A percentile compares a stretch with the other conserved stretches of the same genome.
phyloP scores from a whole-genome alignment of 345 rosid species.

The Linum lewisii region DNA sequence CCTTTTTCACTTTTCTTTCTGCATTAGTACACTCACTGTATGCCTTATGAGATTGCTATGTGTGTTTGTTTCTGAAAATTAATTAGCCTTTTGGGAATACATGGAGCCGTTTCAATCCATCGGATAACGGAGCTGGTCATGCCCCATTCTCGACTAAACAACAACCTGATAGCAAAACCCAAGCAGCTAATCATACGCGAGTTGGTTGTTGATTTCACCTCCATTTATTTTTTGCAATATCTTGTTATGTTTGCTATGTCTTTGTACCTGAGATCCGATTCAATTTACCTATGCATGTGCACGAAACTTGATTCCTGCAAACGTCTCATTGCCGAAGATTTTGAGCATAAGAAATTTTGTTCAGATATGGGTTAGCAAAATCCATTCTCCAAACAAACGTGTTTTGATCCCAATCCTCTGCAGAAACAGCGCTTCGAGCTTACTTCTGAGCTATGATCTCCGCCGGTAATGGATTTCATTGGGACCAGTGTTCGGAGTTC shows the following conservation, averaged over 20 bases:
- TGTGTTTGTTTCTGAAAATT: neutral
- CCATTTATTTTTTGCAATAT: neutral
- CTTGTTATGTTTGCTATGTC: conserved; percentile 3
- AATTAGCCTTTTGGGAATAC: conserved; percentile 61
- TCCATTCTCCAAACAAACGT: no score
- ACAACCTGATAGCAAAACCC: conserved; percentile 43
- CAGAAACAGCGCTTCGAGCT: no score
- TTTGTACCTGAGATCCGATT: conserved; percentile 2
- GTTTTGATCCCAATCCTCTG: no score
- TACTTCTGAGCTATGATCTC: no score
- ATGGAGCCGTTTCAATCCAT: conserved; percentile 51
- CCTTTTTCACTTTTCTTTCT: neutral
- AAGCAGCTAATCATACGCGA: conserved; percentile 52
- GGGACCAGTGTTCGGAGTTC: no score
- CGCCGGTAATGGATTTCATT: no score
- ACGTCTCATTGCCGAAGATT: conserved; percentile 55
- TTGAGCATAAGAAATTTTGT: conserved; percentile 59
- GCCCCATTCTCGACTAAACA: conserved; percentile 24
- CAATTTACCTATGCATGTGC: conserved; percentile 44
- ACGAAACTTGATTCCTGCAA: conserved; percentile 73
- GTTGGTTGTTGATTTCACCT: conserved; percentile 15
- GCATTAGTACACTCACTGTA: no score
- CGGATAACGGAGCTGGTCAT: conserved; percentile 20
- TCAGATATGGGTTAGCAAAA: no score
- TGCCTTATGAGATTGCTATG: neutral